These are phyloP conservation scores for Cystobasidium pallidum DNA, from an alignment of 1,284 basidiomycete species.

Conservation along the genomic window DNA sequence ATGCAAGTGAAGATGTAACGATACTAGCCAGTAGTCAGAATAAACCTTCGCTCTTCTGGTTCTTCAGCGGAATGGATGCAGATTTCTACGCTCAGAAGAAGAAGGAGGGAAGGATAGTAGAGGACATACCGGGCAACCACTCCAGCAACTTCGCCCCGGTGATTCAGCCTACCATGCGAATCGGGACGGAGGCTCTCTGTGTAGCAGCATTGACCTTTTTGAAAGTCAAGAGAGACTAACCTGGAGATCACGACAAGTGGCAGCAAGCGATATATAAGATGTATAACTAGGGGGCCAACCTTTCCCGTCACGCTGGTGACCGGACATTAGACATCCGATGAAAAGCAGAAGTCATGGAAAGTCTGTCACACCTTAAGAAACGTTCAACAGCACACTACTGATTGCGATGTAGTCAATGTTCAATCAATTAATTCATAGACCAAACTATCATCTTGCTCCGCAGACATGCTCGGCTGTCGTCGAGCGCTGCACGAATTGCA, in stretches of 20 bases:
- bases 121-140: slow-evolving; percentile 21
- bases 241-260: not conserved
- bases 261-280: no score
- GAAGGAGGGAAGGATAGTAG: slow-evolving; percentile 4
- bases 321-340: no score
- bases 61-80: slow-evolving; percentile 14
- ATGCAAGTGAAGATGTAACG: slow-evolving; percentile 16
- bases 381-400: no score
- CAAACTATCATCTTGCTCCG: no score
- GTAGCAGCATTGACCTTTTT: slow-evolving; percentile 23
- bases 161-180: slow-evolving; percentile 19
- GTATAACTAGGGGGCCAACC: no score
- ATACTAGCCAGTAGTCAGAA: slow-evolving; percentile 23
- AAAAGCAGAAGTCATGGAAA: no score
- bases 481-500: no score
- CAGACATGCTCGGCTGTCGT: no score
- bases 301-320: no score
- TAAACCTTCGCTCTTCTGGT: slow-evolving; percentile 32
- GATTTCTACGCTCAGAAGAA: slow-evolving; percentile 1
- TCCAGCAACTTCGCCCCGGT: slow-evolving; percentile 11
- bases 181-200: slow-evolving; percentile 17
- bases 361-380: no score
- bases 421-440: no score
- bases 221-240: not conserved
- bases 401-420: no score